Evolutionary conservation across 2,329 filamentous ascomycete species (phyloP).

Genomic region (Fusarium xyrophilum): DNA sequence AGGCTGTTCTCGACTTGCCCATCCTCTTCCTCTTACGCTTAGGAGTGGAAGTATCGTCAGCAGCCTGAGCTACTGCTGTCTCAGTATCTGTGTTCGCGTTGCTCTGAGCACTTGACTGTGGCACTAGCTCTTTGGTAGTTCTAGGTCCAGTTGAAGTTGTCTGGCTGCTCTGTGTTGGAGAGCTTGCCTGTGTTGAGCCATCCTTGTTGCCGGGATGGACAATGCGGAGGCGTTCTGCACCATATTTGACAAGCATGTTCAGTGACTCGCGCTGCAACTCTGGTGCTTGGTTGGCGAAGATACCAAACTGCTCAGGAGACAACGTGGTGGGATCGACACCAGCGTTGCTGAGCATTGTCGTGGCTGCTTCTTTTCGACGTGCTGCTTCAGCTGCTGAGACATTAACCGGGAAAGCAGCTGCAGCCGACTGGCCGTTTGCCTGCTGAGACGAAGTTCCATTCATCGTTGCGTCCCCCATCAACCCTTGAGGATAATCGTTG

Average conservation of each 20-base stretch:
- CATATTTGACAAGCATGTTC: slow-evolving; percentile 63
- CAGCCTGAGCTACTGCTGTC: not conserved
- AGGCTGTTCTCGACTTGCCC: slow-evolving; percentile 46
- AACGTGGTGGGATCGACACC: slow-evolving; percentile 60
- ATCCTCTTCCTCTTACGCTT: slow-evolving; percentile 30
- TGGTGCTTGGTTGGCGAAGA: slow-evolving; percentile 66
- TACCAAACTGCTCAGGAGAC: slow-evolving; percentile 63
- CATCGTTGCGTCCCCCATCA: slow-evolving; percentile 17
- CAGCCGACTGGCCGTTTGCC: slow-evolving; percentile 14
- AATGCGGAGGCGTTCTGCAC: slow-evolving; percentile 63
- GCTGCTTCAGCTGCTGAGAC: slow-evolving; percentile 55
- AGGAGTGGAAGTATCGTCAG: not conserved
- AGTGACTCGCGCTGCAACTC: slow-evolving; percentile 62
- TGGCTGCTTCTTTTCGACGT: slow-evolving; percentile 58
- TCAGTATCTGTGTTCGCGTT: slow-evolving; percentile 20
- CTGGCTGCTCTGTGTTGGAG: slow-evolving; percentile 36
- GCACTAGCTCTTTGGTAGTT: slow-evolving; percentile 45
- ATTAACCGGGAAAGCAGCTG: slow-evolving; percentile 43
- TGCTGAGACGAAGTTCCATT: slow-evolving; percentile 18
- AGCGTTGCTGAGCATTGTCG: slow-evolving; percentile 54
- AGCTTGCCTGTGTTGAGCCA: slow-evolving; percentile 40
- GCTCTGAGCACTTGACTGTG: slow-evolving; percentile 32
- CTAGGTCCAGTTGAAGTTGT: slow-evolving; percentile 37
- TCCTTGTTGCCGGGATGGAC: slow-evolving; percentile 58
- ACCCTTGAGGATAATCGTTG: slow-evolving; percentile 26